Percentiles rank a stretch among this genome's conserved stretches.
Evolutionary conservation across 1,284 basidiomycete genomes (phyloP).

Genomic region (Apiotrichum laibachii): DNA sequence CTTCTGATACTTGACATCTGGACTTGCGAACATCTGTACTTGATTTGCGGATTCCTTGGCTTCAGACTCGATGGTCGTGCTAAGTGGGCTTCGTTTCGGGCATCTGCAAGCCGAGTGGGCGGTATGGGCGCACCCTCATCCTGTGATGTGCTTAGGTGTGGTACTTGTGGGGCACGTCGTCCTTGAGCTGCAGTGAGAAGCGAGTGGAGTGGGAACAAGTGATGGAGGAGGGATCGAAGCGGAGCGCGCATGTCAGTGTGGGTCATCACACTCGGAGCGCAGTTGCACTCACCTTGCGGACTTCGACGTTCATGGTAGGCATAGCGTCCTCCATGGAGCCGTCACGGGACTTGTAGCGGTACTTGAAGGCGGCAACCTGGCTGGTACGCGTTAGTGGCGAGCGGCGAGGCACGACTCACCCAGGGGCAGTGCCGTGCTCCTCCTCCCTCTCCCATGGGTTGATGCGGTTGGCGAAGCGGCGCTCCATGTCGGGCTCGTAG

Average conservation of each 20-base stretch:
- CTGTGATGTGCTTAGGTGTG: constrained; percentile 4
- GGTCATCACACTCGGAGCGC: neutral
- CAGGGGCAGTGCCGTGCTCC: constrained; percentile 44
- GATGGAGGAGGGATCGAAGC: too few relatives aligned
- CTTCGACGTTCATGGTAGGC: constrained; percentile 41
- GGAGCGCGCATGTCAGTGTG: neutral
- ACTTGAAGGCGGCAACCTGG: constrained; percentile 49
- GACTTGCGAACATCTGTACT: too few relatives aligned
- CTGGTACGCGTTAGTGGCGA: constrained; percentile 9
- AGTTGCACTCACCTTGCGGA: constrained; percentile 34
- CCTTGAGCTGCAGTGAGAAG: constrained; percentile 19
- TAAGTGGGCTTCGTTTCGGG: too few relatives aligned
- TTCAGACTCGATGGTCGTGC: too few relatives aligned
- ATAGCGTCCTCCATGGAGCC: constrained; percentile 48
- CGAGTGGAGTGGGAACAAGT: neutral
- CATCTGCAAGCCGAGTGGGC: too few relatives aligned
- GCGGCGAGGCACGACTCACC: constrained; percentile 25
- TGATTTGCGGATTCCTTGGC: too few relatives aligned
- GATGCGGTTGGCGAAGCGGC: constrained; percentile 33
- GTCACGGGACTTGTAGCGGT: constrained; percentile 49
- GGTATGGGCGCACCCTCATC: too few relatives aligned
- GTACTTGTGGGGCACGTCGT: constrained; percentile 21
- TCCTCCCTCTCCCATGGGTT: constrained; percentile 45
- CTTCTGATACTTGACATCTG: too few relatives aligned
- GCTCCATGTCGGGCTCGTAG: constrained; percentile 33